Base-by-base conservation (phyloP, 2,329 filamentous ascomycete species). In the Colletotrichum tanaceti region DNA sequence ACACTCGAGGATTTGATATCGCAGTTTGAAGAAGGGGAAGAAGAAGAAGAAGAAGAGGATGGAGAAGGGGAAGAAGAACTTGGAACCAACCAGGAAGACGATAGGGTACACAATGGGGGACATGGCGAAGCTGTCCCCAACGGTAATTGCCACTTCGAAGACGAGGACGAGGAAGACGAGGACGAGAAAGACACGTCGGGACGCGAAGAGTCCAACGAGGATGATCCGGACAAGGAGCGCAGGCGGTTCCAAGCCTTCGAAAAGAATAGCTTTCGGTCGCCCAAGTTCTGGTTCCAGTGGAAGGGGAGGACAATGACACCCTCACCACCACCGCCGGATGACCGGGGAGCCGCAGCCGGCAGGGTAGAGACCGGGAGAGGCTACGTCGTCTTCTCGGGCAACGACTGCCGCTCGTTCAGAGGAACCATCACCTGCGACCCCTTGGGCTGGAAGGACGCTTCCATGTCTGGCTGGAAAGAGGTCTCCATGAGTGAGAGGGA, bases 221-320 rank as follows among this genome's bases (percentile, higher is more conserved):
- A 32, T 9, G n/a, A 38, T 4, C n/a, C 20, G n/a, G 39, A 28
- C 5, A 38, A 54, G 11, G 28, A 69, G 13, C 38, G n/a, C 9
- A n/a, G 5, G 4, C 38, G 62, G 18, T 66, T 69, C 20, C 22
- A 44, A 1, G 60, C 22, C 5, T 69, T 69, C 4, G 66, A 69
- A 32, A 69, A 69, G 50, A 69, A 66, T 28, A 69, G 66, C 39
- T 69, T 69, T 6, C 50, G 66, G 0, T 69, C 66, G 1, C 66
- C 66, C 10, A 69, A 66, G 20, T 66, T 69, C 16, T 69, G 66
- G 66, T 66, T 69, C 9, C 55, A 66, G 39, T 69, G 63, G 66
- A 55, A 66, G 18, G 66, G 66, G 1, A 13, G 24, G 16, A 49
- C 55, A 1, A 10, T 0, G 7, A 2, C 24, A 18, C 13, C 54